These are phyloP conservation scores for Ophiostoma triangulosporum DNA, from an alignment of 2,329 filamentous ascomycete genomes.

Conservation along the genomic window DNA sequence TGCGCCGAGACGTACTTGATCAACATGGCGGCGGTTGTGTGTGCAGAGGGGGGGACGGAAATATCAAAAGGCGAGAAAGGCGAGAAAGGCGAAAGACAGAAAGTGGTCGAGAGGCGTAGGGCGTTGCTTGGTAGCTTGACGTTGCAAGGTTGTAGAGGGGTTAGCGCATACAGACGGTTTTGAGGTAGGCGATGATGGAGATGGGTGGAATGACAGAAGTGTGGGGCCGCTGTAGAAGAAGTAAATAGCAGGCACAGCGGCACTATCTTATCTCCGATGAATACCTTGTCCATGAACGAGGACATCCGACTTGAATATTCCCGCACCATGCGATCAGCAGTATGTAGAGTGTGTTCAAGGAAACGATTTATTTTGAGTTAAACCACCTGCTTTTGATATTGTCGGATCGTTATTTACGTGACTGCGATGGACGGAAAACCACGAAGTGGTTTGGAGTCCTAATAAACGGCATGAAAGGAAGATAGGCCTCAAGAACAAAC, in stretches of 20 bases:
- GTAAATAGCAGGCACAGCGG: neutral
- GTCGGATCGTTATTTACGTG: too few species aligned
- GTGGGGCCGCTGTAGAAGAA: neutral
- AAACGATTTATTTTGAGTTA: too few species aligned
- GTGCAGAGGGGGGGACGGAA: neutral
- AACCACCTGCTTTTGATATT: too few species aligned
- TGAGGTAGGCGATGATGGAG: neutral
- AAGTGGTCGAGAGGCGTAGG: neutral
- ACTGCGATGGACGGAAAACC: too few species aligned
- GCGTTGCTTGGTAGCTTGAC: neutral
- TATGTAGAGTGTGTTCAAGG: too few species aligned
- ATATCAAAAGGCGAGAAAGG: too few species aligned
- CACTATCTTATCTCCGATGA: neutral
- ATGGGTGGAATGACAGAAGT: neutral
- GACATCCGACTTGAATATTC: too few species aligned
- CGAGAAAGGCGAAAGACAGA: neutral
- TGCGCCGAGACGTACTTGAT: conserved; percentile 6
- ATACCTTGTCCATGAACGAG: too few species aligned
- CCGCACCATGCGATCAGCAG: too few species aligned
- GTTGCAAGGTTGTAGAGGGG: neutral
- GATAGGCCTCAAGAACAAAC: too few species aligned
- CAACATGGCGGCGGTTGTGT: conserved; percentile 7
- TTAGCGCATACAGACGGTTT: neutral
- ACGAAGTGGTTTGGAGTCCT: too few species aligned
- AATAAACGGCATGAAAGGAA: too few species aligned